Evolutionary conservation across 495 filamentous ascomycete species (phyloP).

Genomic region (Trichoderma orchidacearum): DNA sequence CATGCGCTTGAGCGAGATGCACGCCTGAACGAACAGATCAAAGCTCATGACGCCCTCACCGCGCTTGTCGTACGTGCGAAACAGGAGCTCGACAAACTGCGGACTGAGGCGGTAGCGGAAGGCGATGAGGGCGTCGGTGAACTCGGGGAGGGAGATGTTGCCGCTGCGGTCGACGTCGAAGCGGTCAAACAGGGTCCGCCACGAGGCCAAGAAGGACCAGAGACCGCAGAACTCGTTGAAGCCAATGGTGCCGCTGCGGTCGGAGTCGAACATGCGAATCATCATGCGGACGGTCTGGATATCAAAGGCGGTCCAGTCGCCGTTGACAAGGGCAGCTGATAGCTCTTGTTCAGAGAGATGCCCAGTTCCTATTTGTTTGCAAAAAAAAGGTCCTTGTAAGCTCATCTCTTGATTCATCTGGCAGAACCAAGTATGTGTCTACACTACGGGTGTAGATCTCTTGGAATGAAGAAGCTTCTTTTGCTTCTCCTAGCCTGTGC

Average conservation of each 20-base stretch:
- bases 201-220: constrained; percentile 89
- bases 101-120: constrained; percentile 88
- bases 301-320: constrained; percentile 89
- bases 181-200: constrained; percentile 86
- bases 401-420: too few relatives aligned
- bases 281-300: constrained; percentile 96
- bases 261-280: constrained; percentile 96
- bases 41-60: constrained; percentile 68
- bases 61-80: constrained; percentile 48
- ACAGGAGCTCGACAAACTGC: constrained; percentile 70
- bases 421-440: too few relatives aligned
- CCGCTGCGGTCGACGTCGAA: constrained; percentile 85
- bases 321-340: constrained; percentile 84
- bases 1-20: constrained; percentile 93
- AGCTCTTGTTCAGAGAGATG: constrained; percentile 81
- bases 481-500: too few relatives aligned
- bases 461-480: too few relatives aligned
- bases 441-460: too few relatives aligned
- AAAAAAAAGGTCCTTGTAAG: constrained; percentile 2
- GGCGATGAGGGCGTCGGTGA: constrained; percentile 78
- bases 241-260: constrained; percentile 75
- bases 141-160: constrained; percentile 75
- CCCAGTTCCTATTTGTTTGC: constrained; percentile 55
- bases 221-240: constrained; percentile 94
- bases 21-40: constrained; percentile 95